A percentile compares a stretch with the other conserved stretches of the same genome.
Evolutionary conservation across 2,329 filamentous ascomycete species (phyloP).

Genomic region (Biscogniauxia mediterranea): DNA sequence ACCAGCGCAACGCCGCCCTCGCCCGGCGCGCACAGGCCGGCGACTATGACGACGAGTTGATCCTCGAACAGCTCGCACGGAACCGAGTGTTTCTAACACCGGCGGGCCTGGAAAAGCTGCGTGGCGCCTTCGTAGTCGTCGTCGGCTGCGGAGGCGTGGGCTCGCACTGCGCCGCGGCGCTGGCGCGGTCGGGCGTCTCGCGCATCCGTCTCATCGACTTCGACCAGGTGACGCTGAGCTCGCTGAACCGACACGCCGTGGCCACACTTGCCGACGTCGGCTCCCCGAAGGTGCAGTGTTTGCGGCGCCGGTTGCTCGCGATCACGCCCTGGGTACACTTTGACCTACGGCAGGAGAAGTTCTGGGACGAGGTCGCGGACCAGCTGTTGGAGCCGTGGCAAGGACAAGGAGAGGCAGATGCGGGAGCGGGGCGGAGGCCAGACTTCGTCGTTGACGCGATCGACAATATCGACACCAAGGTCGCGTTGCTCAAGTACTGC

Average conservation of each 20-base stretch:
- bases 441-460: slow-evolving; percentile 96
- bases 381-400: slow-evolving; percentile 67
- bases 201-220: slow-evolving; percentile 90
- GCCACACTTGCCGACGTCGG: slow-evolving; percentile 93
- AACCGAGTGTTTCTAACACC: slow-evolving; percentile 89
- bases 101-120: slow-evolving; percentile 75
- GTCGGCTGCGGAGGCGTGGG: slow-evolving; percentile 95
- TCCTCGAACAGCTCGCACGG: slow-evolving; percentile 89
- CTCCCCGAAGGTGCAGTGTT: slow-evolving; percentile 83
- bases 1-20: slow-evolving; percentile 56
- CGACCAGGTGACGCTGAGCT: slow-evolving; percentile 93
- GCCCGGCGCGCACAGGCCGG: slow-evolving; percentile 60
- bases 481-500: slow-evolving; percentile 85
- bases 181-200: slow-evolving; percentile 87
- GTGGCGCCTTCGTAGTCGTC: slow-evolving; percentile 79
- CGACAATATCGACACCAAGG: slow-evolving; percentile 97
- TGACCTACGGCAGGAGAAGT: slow-evolving; percentile 82
- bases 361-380: slow-evolving; percentile 65
- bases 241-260: slow-evolving; percentile 91
- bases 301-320: slow-evolving; percentile 76
- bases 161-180: slow-evolving; percentile 82
- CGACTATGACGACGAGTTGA: slow-evolving; percentile 73
- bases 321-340: slow-evolving; percentile 91
- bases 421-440: slow-evolving; percentile 58
- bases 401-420: slow-evolving; percentile 3